Conservation (phyloP, 495 filamentous ascomycete genomes). For the Saxophila tyrrhenica region DNA sequence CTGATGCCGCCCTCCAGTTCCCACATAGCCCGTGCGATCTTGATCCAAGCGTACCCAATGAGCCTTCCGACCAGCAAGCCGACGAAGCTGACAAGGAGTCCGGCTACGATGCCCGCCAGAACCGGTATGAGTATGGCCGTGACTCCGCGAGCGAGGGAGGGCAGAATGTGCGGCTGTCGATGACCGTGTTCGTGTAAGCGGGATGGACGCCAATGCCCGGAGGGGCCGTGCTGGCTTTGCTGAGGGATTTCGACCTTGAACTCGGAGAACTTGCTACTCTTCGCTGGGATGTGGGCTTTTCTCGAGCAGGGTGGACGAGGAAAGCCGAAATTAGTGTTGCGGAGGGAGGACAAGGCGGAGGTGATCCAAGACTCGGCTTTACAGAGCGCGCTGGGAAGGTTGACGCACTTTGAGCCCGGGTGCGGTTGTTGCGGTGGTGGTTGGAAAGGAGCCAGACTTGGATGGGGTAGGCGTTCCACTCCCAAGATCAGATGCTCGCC, state of each 20-base stretch:
- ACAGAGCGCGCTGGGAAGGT: too few species aligned
- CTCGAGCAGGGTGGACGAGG: too few species aligned
- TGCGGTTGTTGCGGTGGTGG: too few species aligned
- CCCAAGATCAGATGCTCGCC: slow-evolving; percentile 12
- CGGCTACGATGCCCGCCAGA: slow-evolving; percentile 12
- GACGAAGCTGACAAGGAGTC: slow-evolving; percentile 12
- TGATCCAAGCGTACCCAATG: slow-evolving; percentile 9
- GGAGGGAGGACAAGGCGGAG: too few species aligned
- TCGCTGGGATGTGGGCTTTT: too few species aligned
- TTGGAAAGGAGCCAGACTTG: too few species aligned
- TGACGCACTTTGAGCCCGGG: too few species aligned
- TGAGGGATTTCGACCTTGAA: too few species aligned
- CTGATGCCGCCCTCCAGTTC: background rate
- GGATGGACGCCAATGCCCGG: slow-evolving; percentile 10
- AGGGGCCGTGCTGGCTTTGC: slow-evolving; percentile 4
- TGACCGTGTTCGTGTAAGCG: background rate
- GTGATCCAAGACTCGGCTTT: too few species aligned
- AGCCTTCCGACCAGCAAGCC: slow-evolving; percentile 12
- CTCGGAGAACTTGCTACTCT: too few species aligned
- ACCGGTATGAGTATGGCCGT: slow-evolving; percentile 14
- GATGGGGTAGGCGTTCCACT: background rate
- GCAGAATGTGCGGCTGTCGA: slow-evolving; percentile 1
- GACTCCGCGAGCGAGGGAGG: slow-evolving; percentile 7
- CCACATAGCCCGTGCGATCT: slow-evolving; percentile 3
- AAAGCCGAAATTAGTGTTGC: too few species aligned